Percentiles rank a stretch among this genome's conserved stretches.
These are phyloP conservation scores for Metschnikowia gruessii DNA, from an alignment of 805 yeast genomes.

Conservation along the genomic window DNA sequence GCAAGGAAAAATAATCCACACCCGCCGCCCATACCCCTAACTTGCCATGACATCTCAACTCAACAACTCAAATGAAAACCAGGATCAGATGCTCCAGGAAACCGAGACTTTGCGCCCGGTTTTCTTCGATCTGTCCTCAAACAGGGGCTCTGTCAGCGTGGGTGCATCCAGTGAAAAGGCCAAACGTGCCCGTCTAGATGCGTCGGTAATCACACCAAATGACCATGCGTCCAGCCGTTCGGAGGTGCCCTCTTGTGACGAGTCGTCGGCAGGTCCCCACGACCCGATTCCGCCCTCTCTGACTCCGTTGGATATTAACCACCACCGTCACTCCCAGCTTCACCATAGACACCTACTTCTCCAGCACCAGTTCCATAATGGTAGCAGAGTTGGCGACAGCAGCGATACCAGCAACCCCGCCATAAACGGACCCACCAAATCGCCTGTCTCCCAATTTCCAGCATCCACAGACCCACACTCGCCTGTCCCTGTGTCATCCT, in stretches of 20 bases:
- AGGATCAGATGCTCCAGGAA: constrained; percentile 32
- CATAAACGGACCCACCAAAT: not conserved
- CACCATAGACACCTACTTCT: constrained; percentile 21
- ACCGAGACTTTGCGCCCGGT: constrained; percentile 33
- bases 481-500: constrained; percentile 6
- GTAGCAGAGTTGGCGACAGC: constrained; percentile 6
- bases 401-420: not conserved
- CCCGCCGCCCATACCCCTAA: not conserved
- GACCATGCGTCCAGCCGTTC: constrained; percentile 15
- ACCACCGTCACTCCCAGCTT: constrained; percentile 8
- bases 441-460: not conserved
- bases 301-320: constrained; percentile 13
- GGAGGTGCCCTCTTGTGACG: constrained; percentile 11
- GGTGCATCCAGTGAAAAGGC: constrained; percentile 15
- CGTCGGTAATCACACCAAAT: constrained; percentile 16
- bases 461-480: constrained; percentile 7
- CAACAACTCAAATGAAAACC: constrained; percentile 30
- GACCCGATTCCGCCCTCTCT: constrained; percentile 11
- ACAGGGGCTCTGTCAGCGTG: constrained; percentile 17
- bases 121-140: constrained; percentile 28
- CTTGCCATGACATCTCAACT: constrained; percentile 30
- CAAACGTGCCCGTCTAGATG: constrained; percentile 19
- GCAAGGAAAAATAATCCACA: not conserved
- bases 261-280: constrained; percentile 9
- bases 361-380: constrained; percentile 22